phyloP scores from a whole-genome alignment of 2,329 filamentous ascomycete species.

The Cladobotryum protrusum region DNA sequence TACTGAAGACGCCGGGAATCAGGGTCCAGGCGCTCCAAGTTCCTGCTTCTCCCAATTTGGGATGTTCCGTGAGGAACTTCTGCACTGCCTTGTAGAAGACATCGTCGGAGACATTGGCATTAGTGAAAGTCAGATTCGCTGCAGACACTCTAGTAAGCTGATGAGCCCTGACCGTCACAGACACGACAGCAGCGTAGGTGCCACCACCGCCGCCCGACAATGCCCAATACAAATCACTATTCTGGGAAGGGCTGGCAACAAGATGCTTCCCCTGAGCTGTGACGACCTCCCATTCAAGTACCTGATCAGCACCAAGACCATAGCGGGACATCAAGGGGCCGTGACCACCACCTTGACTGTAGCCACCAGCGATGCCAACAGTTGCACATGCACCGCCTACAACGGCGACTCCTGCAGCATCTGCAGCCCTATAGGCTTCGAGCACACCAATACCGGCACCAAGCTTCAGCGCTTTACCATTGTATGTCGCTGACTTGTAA shows the following conservation, averaged over 20 bases:
- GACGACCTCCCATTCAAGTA: slow-evolving; percentile 50
- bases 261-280: slow-evolving; percentile 44
- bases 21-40: neutral
- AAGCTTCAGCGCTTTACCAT: slow-evolving; percentile 45
- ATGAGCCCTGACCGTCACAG: slow-evolving; percentile 7
- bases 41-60: neutral
- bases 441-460: slow-evolving; percentile 47
- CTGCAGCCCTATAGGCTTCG: slow-evolving; percentile 40
- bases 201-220: slow-evolving; percentile 47
- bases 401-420: slow-evolving; percentile 39
- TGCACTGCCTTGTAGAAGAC: slow-evolving; percentile 1
- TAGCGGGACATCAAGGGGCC: slow-evolving; percentile 44
- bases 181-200: slow-evolving; percentile 9
- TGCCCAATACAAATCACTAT: slow-evolving; percentile 59
- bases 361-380: slow-evolving; percentile 56
- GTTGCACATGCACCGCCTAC: slow-evolving; percentile 50
- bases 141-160: neutral
- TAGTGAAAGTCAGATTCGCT: slow-evolving; percentile 5
- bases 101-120: slow-evolving; percentile 1
- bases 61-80: neutral
- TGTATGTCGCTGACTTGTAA: slow-evolving; percentile 39
- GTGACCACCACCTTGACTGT: slow-evolving; percentile 55
- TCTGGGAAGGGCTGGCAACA: slow-evolving; percentile 38
- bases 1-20: neutral
- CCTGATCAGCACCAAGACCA: slow-evolving; percentile 55